These are phyloP conservation scores for Beauveria bassiana DNA, from an alignment of 2,329 filamentous ascomycete genomes.

Conservation along the genomic window DNA sequence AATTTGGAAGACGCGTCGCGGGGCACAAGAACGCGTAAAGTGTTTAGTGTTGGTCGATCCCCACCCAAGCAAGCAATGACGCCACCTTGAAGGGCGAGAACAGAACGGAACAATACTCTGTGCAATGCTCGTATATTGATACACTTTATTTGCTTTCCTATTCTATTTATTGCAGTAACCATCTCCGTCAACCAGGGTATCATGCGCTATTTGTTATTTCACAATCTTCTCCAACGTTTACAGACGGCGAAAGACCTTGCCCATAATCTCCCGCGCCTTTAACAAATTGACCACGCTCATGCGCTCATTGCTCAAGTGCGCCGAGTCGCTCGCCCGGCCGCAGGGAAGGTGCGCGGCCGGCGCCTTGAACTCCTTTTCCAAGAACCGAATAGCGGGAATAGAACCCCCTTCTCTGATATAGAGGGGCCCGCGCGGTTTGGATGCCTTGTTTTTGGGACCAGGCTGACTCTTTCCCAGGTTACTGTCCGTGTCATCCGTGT, in stretches of 20 bases:
- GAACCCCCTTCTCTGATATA: conserved; percentile 95
- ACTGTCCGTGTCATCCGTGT: conserved; percentile 12
- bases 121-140: not conserved
- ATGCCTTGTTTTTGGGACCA: conserved; percentile 9
- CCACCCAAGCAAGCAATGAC: not conserved
- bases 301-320: conserved; percentile 94
- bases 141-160: not conserved
- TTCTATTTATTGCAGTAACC: not conserved
- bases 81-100: not conserved
- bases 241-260: conserved; percentile 69
- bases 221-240: conserved; percentile 19
- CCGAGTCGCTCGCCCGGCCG: conserved; percentile 87
- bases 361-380: conserved; percentile 89
- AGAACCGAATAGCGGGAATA: conserved; percentile 86
- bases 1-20: conserved; percentile 10
- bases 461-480: not conserved
- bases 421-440: conserved; percentile 55
- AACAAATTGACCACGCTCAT: conserved; percentile 78
- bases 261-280: conserved; percentile 89
- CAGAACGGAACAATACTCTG: not conserved
- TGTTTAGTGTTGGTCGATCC: not conserved
- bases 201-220: not conserved
- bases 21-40: conserved; percentile 8
- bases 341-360: conserved; percentile 90
- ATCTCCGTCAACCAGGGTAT: not conserved